phyloP scores from a whole-genome alignment of 768 basidiomycete genomes.

The Polyporus arcularius region DNA sequence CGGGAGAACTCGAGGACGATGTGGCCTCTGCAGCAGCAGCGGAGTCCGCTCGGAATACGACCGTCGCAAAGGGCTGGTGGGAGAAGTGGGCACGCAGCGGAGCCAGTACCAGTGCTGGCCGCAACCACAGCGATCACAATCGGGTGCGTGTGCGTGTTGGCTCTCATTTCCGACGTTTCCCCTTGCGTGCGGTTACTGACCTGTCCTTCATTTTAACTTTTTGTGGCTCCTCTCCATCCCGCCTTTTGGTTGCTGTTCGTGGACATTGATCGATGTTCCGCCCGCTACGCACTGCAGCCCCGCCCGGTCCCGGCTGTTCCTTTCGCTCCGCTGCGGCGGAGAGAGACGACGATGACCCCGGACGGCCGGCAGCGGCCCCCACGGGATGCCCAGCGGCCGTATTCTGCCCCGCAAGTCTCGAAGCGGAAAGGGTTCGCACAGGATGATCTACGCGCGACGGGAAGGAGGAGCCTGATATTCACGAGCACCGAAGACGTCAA shows the following conservation, averaged over 20 bases:
- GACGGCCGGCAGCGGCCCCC: constrained; percentile 39
- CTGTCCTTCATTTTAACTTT: background rate
- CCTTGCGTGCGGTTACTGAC: constrained; percentile 10
- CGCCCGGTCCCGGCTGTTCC: background rate
- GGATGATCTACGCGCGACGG: constrained; percentile 26
- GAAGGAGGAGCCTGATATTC: constrained; percentile 24
- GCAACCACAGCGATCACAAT: background rate
- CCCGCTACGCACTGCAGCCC: background rate
- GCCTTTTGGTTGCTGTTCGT: background rate
- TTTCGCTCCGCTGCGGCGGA: constrained; percentile 37
- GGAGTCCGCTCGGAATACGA: constrained; percentile 32
- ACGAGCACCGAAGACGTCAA: constrained; percentile 17
- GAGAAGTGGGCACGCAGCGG: constrained; percentile 46
- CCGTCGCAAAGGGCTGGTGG: constrained; percentile 52
- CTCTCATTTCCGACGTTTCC: constrained; percentile 19
- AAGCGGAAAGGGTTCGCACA: constrained; percentile 13
- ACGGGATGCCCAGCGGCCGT: constrained; percentile 2
- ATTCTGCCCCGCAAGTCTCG: constrained; percentile 17
- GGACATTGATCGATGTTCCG: background rate
- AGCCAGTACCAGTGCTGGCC: background rate
- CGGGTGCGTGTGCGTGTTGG: constrained; percentile 13
- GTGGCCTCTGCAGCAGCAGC: constrained; percentile 23
- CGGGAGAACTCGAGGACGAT: constrained; percentile 14
- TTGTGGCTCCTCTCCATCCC: background rate
- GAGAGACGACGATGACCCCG: constrained; percentile 49